Percentiles rank a stretch among this genome's conserved stretches.
Conservation (phyloP, 2,329 filamentous ascomycete species). For the Fusarium sp. region DNA sequence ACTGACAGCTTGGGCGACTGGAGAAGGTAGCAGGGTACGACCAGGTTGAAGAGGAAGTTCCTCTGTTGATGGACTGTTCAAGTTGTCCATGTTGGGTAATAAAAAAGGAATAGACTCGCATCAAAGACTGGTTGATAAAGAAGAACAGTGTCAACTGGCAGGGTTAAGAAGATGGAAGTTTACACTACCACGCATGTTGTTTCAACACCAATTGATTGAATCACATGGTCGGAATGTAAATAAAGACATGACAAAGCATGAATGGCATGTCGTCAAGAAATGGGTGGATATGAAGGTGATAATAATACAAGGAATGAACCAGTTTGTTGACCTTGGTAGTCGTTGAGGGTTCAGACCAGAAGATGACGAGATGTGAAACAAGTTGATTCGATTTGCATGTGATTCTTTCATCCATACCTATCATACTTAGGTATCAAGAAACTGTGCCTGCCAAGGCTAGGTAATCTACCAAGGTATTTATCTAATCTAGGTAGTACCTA, state of each 20-base stretch:
- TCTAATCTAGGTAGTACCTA: too few relatives aligned
- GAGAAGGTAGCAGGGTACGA: conserved; percentile 65
- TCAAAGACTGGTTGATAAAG: not conserved
- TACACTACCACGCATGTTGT: not conserved
- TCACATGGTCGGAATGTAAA: conserved; percentile 28
- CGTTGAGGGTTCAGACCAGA: conserved; percentile 1
- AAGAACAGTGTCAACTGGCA: not conserved
- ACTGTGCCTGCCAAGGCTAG: conserved; percentile 20
- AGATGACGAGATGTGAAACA: conserved; percentile 39
- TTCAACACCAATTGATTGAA: conserved; percentile 30
- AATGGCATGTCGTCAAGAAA: conserved; percentile 35
- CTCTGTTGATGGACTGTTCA: conserved; percentile 27
- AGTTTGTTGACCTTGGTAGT: not conserved
- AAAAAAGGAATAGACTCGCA: not conserved
- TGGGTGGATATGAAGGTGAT: conserved; percentile 16
- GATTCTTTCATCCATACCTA: conserved; percentile 8
- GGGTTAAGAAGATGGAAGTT: conserved; percentile 14
- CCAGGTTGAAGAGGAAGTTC: conserved; percentile 41
- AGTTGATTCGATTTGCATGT: conserved; percentile 43
- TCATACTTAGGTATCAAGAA: not conserved
- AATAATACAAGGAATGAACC: conserved; percentile 12
- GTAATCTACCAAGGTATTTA: too few relatives aligned
- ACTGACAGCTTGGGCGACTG: conserved; percentile 69
- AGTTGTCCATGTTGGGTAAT: conserved; percentile 35
- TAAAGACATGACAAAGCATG: conserved; percentile 38